These are phyloP conservation scores for Hericium rajendrae DNA, from an alignment of 768 basidiomycete species.

Conservation along the genomic window DNA sequence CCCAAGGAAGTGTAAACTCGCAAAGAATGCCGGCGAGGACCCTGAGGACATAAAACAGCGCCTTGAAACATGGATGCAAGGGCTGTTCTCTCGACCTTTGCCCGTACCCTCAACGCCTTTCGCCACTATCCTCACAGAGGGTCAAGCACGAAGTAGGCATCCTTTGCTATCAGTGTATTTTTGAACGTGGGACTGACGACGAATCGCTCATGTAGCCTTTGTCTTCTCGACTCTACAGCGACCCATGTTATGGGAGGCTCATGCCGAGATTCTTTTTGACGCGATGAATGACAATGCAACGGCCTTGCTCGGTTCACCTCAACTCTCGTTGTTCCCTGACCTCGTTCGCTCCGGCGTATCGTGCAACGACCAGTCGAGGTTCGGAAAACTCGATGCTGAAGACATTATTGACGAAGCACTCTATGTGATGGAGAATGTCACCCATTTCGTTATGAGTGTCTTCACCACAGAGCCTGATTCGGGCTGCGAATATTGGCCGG, in stretches of 20 bases:
- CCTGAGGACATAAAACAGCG: conserved; percentile 12
- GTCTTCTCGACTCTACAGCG: neutral
- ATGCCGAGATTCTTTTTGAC: neutral
- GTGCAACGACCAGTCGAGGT: conserved; percentile 21
- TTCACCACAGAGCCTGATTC: conserved; percentile 18
- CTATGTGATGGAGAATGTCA: conserved; percentile 13
- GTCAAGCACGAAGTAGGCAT: neutral
- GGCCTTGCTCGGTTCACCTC: neutral
- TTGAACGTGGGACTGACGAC: neutral
- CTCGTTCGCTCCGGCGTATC: conserved; percentile 21
- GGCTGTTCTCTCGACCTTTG: conserved; percentile 19
- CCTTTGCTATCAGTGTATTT: neutral
- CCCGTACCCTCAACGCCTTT: conserved; percentile 16
- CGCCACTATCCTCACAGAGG: neutral
- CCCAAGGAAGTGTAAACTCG: conserved; percentile 17
- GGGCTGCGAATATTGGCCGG: conserved; percentile 5
- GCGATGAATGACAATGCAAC: neutral
- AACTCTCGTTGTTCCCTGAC: conserved; percentile 11
- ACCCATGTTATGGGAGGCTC: neutral
- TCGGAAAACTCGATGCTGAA: conserved; percentile 10
- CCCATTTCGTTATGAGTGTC: conserved; percentile 13
- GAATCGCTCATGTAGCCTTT: neutral
- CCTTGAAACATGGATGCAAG: conserved; percentile 17
- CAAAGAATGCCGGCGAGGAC: conserved; percentile 10
- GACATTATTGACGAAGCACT: conserved; percentile 19